These are phyloP conservation scores for Lunularia cruciata DNA, from an alignment of 225 moss, liverwort and hornwort species.

Conservation along the genomic window DNA sequence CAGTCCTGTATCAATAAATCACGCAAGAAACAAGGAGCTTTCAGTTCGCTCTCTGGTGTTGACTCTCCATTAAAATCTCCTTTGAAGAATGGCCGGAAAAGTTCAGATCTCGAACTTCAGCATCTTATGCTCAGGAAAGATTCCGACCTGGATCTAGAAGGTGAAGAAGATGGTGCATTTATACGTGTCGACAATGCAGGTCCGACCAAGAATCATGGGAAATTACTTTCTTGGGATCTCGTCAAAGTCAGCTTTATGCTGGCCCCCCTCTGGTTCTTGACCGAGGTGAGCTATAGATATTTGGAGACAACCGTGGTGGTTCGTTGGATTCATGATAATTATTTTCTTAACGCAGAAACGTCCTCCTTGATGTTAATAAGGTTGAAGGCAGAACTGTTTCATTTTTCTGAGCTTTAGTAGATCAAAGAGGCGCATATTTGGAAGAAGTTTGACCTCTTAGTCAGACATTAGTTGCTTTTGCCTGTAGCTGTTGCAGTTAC, in stretches of 20 bases:
- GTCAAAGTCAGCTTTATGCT: slow-evolving; percentile 66
- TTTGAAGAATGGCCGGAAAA: slow-evolving; percentile 39
- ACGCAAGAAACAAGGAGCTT: slow-evolving; percentile 40
- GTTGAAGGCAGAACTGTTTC: too few relatives aligned
- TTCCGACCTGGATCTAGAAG: slow-evolving; percentile 41
- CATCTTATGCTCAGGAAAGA: slow-evolving; percentile 40
- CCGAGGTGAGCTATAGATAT: slow-evolving; percentile 57
- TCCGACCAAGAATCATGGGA: slow-evolving; percentile 33
- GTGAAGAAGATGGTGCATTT: slow-evolving; percentile 48
- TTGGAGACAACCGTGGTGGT: too few relatives aligned
- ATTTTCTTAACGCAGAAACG: too few relatives aligned
- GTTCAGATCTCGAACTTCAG: slow-evolving; percentile 37
- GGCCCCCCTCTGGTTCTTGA: slow-evolving; percentile 87
- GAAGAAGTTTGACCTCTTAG: too few relatives aligned
- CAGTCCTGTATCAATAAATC: slow-evolving; percentile 41
- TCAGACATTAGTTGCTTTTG: too few relatives aligned
- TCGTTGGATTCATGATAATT: too few relatives aligned
- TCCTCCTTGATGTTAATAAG: too few relatives aligned
- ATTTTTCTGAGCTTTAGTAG: too few relatives aligned
- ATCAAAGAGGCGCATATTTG: too few relatives aligned
- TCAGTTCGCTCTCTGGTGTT: slow-evolving; percentile 21
- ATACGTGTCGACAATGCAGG: slow-evolving; percentile 26
- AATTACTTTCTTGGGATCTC: slow-evolving; percentile 67
- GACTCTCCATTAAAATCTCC: slow-evolving; percentile 42
- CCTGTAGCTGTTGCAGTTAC: too few relatives aligned